phyloP scores from a whole-genome alignment of 192 early-diverging fungal genomes.

The Entomortierella parvispora region DNA sequence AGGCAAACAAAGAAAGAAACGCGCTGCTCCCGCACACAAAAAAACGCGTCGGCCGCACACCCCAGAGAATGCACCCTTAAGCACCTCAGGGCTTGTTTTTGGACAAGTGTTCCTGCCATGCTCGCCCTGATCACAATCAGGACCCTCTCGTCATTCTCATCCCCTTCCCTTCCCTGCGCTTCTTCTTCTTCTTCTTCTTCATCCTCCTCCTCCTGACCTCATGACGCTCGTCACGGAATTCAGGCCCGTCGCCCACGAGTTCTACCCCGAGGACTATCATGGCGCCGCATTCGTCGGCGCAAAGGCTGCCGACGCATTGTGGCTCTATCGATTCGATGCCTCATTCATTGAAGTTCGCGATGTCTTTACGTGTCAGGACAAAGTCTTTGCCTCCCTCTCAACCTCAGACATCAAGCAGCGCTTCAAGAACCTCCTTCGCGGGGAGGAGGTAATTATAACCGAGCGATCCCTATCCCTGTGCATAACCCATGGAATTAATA shows the following conservation, averaged over 20 bases:
- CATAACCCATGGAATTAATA: no score
- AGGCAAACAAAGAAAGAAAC: not conserved
- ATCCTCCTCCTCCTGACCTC: no score
- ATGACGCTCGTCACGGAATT: constrained; percentile 38
- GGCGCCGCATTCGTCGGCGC: constrained; percentile 47
- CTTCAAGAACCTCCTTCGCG: constrained; percentile 17
- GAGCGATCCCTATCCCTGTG: not conserved
- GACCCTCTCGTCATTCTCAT: no score
- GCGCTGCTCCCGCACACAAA: no score
- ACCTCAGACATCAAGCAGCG: constrained; percentile 29
- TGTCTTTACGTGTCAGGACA: constrained; percentile 46
- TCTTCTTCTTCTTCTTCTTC: not conserved
- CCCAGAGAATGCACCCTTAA: no score
- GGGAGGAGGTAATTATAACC: constrained; percentile 19
- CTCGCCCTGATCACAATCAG: not conserved
- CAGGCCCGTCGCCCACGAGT: constrained; percentile 50
- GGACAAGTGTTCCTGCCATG: not conserved
- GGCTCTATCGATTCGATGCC: constrained; percentile 47
- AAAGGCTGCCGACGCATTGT: constrained; percentile 34
- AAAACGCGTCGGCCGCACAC: no score
- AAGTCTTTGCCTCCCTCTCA: constrained; percentile 44
- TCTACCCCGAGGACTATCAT: constrained; percentile 31
- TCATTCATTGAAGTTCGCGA: constrained; percentile 51
- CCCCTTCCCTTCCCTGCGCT: not conserved
- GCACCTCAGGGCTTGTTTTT: not conserved